Evolutionary conservation across 306 rosid genomes (phyloP), one percentile per base, ranked within the genome.

Genomic region (Lotus japonicus): DNA sequence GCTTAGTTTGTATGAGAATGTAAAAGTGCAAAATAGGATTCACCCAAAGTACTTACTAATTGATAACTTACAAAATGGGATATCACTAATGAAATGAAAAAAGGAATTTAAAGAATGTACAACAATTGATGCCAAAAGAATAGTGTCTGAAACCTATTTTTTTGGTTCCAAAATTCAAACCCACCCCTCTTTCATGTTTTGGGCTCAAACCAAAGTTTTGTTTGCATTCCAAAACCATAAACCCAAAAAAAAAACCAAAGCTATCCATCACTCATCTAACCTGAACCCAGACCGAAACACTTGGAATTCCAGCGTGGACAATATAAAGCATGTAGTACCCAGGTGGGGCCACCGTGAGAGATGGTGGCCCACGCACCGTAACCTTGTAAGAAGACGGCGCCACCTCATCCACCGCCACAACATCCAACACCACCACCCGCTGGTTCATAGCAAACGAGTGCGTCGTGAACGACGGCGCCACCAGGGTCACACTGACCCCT

Each of bases 381-480:
- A 83, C 81, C 70, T 66, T 84, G 50, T 79, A 84, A 46, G 54
- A 61, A 2, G 11, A 48, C 19, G 11, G 11, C 19, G 71, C 78
- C 75, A 85, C 18, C 18, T 7, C 23, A 58, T 50, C 31, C 11
- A 84, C n/a, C 14, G 7, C 44, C 0, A n/a, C 35, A 6, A 82
- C 73, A 0, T 70, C 83, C 57, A 89, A 43, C 70, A 81, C 43
- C 49, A 89, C 6, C 66, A 89, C 6, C 75, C 92, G 68, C 48
- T 89, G 96, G 42, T 87, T 89, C 92, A 89, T 87, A 0, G 82
- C 82, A 5, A 81, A 76, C 5, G 96, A 89, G 72, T 89, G 96
- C 4, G 96, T 89, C 0, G 86, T 86, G 70, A 89, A 89, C 52
- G 96, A 83, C 58, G 92, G 96, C 31, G 89, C 85, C 35, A 87